These are phyloP conservation scores for Phaffia australis DNA, from an alignment of 768 basidiomycete species.

Conservation along the genomic window DNA sequence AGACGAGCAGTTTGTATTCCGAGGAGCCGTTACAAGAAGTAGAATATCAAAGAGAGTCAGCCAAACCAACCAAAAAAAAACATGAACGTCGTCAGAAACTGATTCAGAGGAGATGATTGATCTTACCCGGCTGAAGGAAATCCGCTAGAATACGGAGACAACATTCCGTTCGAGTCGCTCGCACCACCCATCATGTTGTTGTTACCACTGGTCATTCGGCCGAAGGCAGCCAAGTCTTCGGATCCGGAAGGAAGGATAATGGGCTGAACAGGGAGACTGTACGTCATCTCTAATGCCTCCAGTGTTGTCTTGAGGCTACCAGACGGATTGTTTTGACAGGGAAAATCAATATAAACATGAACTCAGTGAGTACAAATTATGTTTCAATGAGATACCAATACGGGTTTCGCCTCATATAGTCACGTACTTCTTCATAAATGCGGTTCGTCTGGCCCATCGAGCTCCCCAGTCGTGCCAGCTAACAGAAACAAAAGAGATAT, in stretches of 20 bases:
- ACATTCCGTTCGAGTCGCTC: not conserved
- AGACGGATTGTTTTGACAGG: too few species aligned
- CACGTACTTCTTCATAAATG: too few species aligned
- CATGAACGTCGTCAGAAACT: not conserved
- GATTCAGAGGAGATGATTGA: not conserved
- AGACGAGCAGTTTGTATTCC: too few species aligned
- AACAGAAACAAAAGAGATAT: conserved; percentile 40
- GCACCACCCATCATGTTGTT: too few species aligned
- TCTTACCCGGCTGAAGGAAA: not conserved
- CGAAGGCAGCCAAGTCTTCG: not conserved
- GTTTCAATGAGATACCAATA: too few species aligned
- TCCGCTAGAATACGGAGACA: not conserved
- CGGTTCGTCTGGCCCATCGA: too few species aligned
- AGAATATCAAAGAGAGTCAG: not conserved
- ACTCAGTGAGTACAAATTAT: too few species aligned
- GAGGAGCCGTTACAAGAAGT: too few species aligned
- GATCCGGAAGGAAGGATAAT: conserved; percentile 34
- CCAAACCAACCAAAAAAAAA: not conserved
- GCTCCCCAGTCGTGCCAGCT: conserved; percentile 86
- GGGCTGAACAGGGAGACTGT: conserved; percentile 63
- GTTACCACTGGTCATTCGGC: too few species aligned
- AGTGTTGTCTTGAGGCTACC: conserved; percentile 53
- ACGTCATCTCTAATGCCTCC: conserved; percentile 63
- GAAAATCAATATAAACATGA: too few species aligned
- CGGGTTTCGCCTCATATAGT: too few species aligned